A percentile compares a stretch with the other conserved stretches of the same genome.
phyloP scores from a whole-genome alignment of 768 basidiomycete genomes.

The Amanita rimosa region DNA sequence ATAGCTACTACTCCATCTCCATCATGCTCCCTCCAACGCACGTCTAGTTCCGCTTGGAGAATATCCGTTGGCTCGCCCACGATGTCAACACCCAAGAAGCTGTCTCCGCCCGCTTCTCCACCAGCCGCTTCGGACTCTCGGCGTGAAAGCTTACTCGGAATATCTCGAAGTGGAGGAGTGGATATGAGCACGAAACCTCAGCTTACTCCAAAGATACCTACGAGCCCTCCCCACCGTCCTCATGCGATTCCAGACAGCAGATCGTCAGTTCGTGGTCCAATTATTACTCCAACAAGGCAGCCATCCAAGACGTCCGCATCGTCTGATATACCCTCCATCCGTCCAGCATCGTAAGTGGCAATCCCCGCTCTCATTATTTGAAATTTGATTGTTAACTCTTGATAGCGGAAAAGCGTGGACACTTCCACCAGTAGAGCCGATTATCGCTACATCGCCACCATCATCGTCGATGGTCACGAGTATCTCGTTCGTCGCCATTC shows the following conservation, averaged over 20 bases:
- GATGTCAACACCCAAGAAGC: neutral
- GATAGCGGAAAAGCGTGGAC: constrained; percentile 56
- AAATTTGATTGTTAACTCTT: neutral
- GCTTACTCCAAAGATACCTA: neutral
- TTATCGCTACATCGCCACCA: constrained; percentile 19
- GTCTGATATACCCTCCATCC: constrained; percentile 16
- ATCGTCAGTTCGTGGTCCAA: constrained; percentile 39
- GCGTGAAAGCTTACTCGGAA: neutral
- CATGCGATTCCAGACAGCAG: constrained; percentile 8
- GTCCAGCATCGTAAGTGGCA: constrained; percentile 39
- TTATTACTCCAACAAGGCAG: constrained; percentile 51
- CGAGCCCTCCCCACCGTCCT: neutral
- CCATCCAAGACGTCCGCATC: constrained; percentile 10
- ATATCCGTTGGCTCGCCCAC: neutral
- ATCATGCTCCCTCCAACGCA: neutral
- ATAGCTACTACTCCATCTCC: neutral
- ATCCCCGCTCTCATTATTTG: neutral
- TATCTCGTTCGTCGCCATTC: constrained; percentile 77
- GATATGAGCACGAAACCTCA: neutral
- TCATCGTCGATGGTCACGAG: constrained; percentile 13
- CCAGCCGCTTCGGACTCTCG: neutral
- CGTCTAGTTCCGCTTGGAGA: neutral
- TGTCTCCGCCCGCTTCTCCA: neutral
- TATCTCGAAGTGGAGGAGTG: neutral
- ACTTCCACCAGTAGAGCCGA: constrained; percentile 37